Percentiles rank a stretch among this genome's conserved stretches.
These are phyloP conservation scores for Pleoardoris graminearum DNA, from an alignment of 2,329 filamentous ascomycete genomes.

Conservation along the genomic window DNA sequence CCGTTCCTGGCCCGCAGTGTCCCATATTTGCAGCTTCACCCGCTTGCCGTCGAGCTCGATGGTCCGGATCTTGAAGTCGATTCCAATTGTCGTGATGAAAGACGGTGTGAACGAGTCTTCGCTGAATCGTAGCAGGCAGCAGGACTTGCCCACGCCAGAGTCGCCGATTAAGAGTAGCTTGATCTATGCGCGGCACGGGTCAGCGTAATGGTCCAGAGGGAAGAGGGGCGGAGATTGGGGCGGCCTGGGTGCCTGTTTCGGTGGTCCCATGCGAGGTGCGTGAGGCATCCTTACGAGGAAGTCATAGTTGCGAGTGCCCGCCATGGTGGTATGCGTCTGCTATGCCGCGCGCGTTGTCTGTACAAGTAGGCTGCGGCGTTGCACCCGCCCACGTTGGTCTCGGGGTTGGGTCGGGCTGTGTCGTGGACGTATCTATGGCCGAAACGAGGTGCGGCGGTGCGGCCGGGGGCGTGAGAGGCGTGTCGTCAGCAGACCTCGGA, in stretches of 20 bases:
- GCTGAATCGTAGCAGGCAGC: conserved; percentile 93
- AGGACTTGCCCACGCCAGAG: conserved; percentile 95
- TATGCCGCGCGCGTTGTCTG: conserved; percentile 9
- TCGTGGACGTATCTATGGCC: conserved; percentile 8
- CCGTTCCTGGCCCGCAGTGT: conserved; percentile 95
- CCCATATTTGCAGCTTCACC: conserved; percentile 99
- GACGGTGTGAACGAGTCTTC: conserved; percentile 97
- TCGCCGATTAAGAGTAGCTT: conserved; percentile 96
- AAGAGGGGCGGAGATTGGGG: conserved; percentile 7
- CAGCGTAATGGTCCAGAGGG: background rate
- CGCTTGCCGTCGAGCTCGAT: conserved; percentile 99
- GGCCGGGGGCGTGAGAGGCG: background rate
- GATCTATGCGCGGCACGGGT: conserved; percentile 64
- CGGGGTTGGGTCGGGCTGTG: conserved; percentile 5
- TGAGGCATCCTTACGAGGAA: conserved; percentile 74
- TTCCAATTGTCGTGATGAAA: conserved; percentile 98
- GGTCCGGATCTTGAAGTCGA: conserved; percentile 99
- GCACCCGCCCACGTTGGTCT: conserved; percentile 25
- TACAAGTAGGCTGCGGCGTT: conserved; percentile 26
- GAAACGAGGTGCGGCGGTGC: conserved; percentile 3
- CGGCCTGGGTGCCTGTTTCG: background rate
- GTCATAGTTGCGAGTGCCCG: conserved; percentile 97
- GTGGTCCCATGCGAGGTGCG: background rate
- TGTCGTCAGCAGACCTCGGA: conserved; percentile 1
- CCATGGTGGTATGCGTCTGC: conserved; percentile 63